phyloP scores from a whole-genome alignment of 2,329 filamentous ascomycete species.

The Penicillium capsulatum region DNA sequence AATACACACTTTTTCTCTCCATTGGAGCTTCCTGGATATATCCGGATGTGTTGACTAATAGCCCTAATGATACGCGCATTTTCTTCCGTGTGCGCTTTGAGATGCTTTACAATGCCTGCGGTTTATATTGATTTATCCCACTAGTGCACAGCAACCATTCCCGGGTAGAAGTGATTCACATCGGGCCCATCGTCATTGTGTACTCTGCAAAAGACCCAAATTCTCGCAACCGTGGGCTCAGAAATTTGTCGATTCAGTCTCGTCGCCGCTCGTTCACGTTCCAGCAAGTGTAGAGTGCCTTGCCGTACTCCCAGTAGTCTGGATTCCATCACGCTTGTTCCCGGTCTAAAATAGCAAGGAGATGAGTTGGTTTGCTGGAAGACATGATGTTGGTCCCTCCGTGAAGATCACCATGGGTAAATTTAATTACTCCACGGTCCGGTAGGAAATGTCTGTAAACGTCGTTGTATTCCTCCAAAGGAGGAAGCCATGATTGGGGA shows the following conservation, averaged over 20 bases:
- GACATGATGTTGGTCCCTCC: conserved; percentile 32
- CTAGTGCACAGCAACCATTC: not conserved
- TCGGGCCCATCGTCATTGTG: conserved; percentile 4
- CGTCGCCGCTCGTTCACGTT: conserved; percentile 8
- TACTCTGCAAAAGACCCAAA: conserved; percentile 2
- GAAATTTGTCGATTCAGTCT: conserved; percentile 4
- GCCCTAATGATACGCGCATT: too few relatives aligned
- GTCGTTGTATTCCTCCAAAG: conserved; percentile 12
- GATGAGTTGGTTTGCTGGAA: conserved; percentile 7
- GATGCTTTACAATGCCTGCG: not conserved
- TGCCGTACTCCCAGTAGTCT: conserved; percentile 36
- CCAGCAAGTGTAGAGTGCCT: conserved; percentile 25
- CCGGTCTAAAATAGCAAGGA: conserved; percentile 32
- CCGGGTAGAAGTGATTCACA: not conserved
- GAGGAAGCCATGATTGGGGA: conserved; percentile 13
- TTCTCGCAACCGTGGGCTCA: conserved; percentile 1
- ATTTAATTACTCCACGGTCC: conserved; percentile 27
- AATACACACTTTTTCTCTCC: too few relatives aligned
- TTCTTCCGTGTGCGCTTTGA: not conserved
- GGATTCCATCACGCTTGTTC: conserved; percentile 32
- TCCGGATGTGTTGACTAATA: too few relatives aligned
- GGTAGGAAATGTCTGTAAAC: conserved; percentile 23
- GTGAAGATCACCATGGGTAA: conserved; percentile 35
- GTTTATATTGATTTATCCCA: not conserved
- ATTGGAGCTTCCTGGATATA: too few relatives aligned